Evolutionary conservation across 345 rosid species (phyloP).

Genomic region (Citrus glauca): DNA sequence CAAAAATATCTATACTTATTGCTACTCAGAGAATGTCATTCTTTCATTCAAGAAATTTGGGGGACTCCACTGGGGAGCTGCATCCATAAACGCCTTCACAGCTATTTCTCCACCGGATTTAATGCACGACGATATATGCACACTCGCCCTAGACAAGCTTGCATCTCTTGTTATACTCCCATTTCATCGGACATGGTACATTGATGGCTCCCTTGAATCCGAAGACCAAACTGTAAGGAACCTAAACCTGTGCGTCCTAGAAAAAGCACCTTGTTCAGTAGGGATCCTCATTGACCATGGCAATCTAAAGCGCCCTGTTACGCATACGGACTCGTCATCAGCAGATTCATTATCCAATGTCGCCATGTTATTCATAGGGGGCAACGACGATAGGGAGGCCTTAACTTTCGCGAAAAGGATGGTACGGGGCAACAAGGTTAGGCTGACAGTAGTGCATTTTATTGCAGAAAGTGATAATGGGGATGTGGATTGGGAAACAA

Average conservation of each 20-base stretch:
- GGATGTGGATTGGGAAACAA: background rate
- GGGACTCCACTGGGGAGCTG: constrained; percentile 1
- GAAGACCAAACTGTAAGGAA: constrained; percentile 6
- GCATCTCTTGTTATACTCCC: constrained; percentile 28
- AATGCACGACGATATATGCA: constrained; percentile 34
- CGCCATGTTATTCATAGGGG: constrained; percentile 29
- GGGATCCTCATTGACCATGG: constrained; percentile 28
- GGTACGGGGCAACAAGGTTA: background rate
- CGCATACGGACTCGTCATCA: background rate
- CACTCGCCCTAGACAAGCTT: constrained; percentile 20
- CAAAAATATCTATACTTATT: background rate
- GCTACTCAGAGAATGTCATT: constrained; percentile 23
- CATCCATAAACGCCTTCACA: constrained; percentile 16
- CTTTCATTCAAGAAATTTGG: constrained; percentile 23
- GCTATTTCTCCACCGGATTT: constrained; percentile 19
- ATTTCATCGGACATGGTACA: constrained; percentile 31
- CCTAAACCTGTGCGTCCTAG: constrained; percentile 14
- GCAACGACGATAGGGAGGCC: constrained; percentile 36
- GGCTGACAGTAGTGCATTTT: constrained; percentile 13
- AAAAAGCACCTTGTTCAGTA: constrained; percentile 35
- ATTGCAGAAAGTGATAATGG: background rate
- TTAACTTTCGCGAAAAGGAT: constrained; percentile 21
- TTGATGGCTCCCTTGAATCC: constrained; percentile 19
- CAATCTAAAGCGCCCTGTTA: background rate
- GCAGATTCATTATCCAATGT: background rate